Evolutionary conservation across 2,329 filamentous ascomycete genomes (phyloP).

Genomic region (Xylariaceae sp.): DNA sequence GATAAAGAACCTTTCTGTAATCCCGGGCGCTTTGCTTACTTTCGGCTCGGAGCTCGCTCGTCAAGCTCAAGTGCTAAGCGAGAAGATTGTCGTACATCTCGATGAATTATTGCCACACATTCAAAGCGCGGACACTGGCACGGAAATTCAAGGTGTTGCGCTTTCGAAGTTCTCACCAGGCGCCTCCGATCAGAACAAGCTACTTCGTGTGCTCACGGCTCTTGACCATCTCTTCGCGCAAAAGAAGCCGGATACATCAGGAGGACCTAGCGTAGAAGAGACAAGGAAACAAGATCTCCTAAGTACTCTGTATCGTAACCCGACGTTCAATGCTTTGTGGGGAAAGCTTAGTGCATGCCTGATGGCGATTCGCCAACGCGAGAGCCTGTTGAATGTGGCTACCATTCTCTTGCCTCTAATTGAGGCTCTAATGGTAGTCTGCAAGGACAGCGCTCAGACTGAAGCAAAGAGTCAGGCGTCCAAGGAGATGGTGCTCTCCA

Average conservation of each 20-base stretch:
- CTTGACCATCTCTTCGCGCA: slow-evolving; percentile 93
- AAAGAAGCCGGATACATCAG: slow-evolving; percentile 48
- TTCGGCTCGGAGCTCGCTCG: slow-evolving; percentile 91
- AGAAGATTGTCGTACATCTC: slow-evolving; percentile 79
- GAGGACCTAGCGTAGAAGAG: slow-evolving; percentile 48
- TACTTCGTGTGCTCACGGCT: slow-evolving; percentile 86
- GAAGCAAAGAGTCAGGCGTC: slow-evolving; percentile 50
- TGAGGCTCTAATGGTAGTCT: slow-evolving; percentile 97
- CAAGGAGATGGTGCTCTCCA: slow-evolving; percentile 70
- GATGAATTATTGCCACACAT: slow-evolving; percentile 83
- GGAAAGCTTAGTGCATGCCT: slow-evolving; percentile 86
- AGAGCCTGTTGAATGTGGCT: slow-evolving; percentile 94
- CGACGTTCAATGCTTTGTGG: slow-evolving; percentile 89
- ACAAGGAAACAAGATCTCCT: slow-evolving; percentile 78
- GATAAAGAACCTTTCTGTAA: slow-evolving; percentile 95
- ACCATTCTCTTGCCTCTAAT: slow-evolving; percentile 93
- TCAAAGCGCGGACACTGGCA: slow-evolving; percentile 77
- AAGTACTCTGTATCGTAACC: slow-evolving; percentile 82
- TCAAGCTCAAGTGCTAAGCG: slow-evolving; percentile 79
- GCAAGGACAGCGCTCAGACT: slow-evolving; percentile 88
- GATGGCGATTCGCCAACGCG: slow-evolving; percentile 79
- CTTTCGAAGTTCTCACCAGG: slow-evolving; percentile 93
- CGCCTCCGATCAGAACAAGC: slow-evolving; percentile 93
- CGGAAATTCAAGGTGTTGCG: slow-evolving; percentile 91
- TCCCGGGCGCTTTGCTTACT: slow-evolving; percentile 81